Percentiles rank a stretch among this genome's conserved stretches.
Evolutionary conservation across 2,329 filamentous ascomycete genomes (phyloP).

Genomic region (Teratosphaeria zuluensis): DNA sequence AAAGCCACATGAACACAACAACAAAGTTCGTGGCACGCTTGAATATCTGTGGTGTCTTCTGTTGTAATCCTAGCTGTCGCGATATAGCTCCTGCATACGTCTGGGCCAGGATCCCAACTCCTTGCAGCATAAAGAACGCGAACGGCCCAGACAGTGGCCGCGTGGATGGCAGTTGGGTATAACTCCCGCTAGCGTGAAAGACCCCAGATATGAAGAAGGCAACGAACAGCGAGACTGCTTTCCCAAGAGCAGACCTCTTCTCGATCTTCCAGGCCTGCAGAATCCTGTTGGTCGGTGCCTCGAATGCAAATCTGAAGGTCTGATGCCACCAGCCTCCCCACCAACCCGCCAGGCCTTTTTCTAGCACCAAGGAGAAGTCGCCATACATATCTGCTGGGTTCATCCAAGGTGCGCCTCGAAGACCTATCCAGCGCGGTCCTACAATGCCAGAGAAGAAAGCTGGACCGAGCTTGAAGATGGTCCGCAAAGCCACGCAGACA

Average conservation of each 20-base stretch:
- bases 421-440: slow-evolving; percentile 50
- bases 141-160: slow-evolving; percentile 44
- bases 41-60: slow-evolving; percentile 35
- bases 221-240: slow-evolving; percentile 33
- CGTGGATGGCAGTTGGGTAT: slow-evolving; percentile 54
- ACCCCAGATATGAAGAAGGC: slow-evolving; percentile 59
- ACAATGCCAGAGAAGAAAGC: slow-evolving; percentile 51
- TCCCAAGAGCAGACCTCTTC: slow-evolving; percentile 26
- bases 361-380: slow-evolving; percentile 43
- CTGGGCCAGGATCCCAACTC: slow-evolving; percentile 56
- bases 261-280: slow-evolving; percentile 22
- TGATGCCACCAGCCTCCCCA: slow-evolving; percentile 93
- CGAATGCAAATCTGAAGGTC: slow-evolving; percentile 66
- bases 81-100: slow-evolving; percentile 30
- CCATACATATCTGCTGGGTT: slow-evolving; percentile 50
- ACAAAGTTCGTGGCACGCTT: slow-evolving; percentile 49
- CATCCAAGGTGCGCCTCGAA: slow-evolving; percentile 51
- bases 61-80: slow-evolving; percentile 20
- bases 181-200: slow-evolving; percentile 63
- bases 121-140: slow-evolving; percentile 65
- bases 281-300: slow-evolving; percentile 47
- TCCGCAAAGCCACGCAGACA: slow-evolving; percentile 51
- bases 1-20: slow-evolving; percentile 59
- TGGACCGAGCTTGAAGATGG: slow-evolving; percentile 52
- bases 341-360: slow-evolving; percentile 65